A percentile compares a stretch with the other conserved stretches of the same genome.
These are phyloP conservation scores for Kodamaea anthophila DNA, from an alignment of 1,139 yeast genomes.

Conservation along the genomic window DNA sequence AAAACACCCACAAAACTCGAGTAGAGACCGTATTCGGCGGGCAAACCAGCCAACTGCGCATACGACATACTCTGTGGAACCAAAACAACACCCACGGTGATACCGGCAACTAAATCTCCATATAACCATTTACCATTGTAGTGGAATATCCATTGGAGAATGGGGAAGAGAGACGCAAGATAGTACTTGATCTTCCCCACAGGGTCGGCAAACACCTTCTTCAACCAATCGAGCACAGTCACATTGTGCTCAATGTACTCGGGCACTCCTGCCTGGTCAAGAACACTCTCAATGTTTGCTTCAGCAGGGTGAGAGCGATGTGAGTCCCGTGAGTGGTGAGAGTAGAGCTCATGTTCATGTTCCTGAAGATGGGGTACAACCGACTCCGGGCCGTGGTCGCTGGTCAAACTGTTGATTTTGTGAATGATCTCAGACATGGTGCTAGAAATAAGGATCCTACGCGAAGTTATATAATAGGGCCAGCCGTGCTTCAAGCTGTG, in stretches of 20 bases:
- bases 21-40: slow-evolving; percentile 82
- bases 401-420: slow-evolving; percentile 9
- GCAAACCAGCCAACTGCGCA: slow-evolving; percentile 78
- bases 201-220: slow-evolving; percentile 37
- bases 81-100: slow-evolving; percentile 86
- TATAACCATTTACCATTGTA: slow-evolving; percentile 76
- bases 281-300: slow-evolving; percentile 2
- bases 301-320: slow-evolving; percentile 1
- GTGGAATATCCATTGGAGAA: slow-evolving; percentile 73
- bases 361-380: slow-evolving; percentile 15
- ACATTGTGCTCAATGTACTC: slow-evolving; percentile 39
- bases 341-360: slow-evolving; percentile 4
- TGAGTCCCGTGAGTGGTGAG: slow-evolving; percentile 10
- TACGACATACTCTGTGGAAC: slow-evolving; percentile 97
- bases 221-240: slow-evolving; percentile 42
- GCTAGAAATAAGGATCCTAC: neutral
- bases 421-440: slow-evolving; percentile 14
- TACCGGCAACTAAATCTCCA: slow-evolving; percentile 84
- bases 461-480: neutral
- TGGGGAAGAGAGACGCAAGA: slow-evolving; percentile 66
- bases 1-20: slow-evolving; percentile 91
- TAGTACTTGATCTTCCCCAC: slow-evolving; percentile 35
- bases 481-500: slow-evolving; percentile 2
- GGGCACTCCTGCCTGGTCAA: slow-evolving; percentile 23
- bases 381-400: slow-evolving; percentile 13